phyloP scores from a whole-genome alignment of 345 rosid genomes.

The Citrus mangshanensis region DNA sequence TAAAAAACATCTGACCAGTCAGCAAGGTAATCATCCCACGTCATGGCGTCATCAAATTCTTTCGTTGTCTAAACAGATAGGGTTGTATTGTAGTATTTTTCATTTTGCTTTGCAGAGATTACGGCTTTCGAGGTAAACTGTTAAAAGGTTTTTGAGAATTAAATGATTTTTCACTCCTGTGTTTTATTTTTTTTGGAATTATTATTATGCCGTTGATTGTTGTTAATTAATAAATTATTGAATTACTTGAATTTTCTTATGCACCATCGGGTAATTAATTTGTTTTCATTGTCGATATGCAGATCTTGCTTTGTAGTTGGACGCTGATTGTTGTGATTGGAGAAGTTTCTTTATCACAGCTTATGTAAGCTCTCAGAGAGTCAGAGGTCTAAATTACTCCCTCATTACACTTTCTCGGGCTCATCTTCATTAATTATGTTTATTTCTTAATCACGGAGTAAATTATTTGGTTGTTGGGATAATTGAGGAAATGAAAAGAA shows the following conservation, averaged over 20 bases:
- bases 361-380: background rate
- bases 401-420: background rate
- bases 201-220: background rate
- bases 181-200: background rate
- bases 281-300: background rate
- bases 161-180: background rate
- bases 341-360: background rate
- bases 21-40: background rate
- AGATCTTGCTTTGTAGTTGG: constrained; percentile 3
- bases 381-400: background rate
- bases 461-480: background rate
- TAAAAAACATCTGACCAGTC: background rate
- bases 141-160: background rate
- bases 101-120: background rate
- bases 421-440: background rate
- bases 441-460: background rate
- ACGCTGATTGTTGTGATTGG: background rate
- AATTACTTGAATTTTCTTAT: background rate
- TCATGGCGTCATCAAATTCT: background rate
- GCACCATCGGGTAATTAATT: background rate
- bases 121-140: background rate
- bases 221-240: background rate
- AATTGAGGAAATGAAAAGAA: background rate
- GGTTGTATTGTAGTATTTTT: background rate
- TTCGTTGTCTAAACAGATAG: background rate